Conservation (phyloP, 1,139 yeast genomes). For the Lodderomyces parapsilosis region DNA sequence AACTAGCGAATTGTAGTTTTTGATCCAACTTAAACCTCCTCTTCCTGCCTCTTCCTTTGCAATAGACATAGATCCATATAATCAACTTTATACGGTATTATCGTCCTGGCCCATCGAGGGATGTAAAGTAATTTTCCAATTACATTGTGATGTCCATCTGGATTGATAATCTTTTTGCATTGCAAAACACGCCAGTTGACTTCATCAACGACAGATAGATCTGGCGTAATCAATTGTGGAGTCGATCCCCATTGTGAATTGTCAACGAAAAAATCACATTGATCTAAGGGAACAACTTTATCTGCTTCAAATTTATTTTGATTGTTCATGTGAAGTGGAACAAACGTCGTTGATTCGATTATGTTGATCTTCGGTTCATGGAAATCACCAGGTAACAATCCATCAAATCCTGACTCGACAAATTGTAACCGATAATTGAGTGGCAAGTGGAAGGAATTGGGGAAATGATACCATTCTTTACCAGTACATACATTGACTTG, state of each 20-base stretch:
- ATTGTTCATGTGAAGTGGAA: constrained; percentile 73
- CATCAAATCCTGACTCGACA: constrained; percentile 77
- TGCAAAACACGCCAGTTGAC: constrained; percentile 41
- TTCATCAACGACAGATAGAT: constrained; percentile 8
- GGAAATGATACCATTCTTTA: constrained; percentile 93
- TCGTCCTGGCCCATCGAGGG: constrained; percentile 29
- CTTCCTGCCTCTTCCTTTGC: constrained; percentile 15
- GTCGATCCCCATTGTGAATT: constrained; percentile 28
- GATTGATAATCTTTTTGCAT: constrained; percentile 48
- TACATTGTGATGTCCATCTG: constrained; percentile 42
- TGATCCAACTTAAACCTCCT: neutral
- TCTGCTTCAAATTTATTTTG: constrained; percentile 56
- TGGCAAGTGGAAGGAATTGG: constrained; percentile 80
- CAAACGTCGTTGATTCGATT: constrained; percentile 31
- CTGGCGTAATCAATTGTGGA: constrained; percentile 15
- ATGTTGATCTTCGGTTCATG: constrained; percentile 33
- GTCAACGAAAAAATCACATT: constrained; percentile 64
- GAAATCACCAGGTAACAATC: constrained; percentile 87
- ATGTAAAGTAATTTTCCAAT: constrained; percentile 48
- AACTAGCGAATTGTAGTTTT: too few species aligned
- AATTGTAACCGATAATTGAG: constrained; percentile 59
- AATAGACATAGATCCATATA: constrained; percentile 48
- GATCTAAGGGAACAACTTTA: constrained; percentile 42
- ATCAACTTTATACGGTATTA: constrained; percentile 30
- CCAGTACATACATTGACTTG: constrained; percentile 70